phyloP scores from a whole-genome alignment of 2,329 filamentous ascomycete species.

The Tolypocladium amazonense region DNA sequence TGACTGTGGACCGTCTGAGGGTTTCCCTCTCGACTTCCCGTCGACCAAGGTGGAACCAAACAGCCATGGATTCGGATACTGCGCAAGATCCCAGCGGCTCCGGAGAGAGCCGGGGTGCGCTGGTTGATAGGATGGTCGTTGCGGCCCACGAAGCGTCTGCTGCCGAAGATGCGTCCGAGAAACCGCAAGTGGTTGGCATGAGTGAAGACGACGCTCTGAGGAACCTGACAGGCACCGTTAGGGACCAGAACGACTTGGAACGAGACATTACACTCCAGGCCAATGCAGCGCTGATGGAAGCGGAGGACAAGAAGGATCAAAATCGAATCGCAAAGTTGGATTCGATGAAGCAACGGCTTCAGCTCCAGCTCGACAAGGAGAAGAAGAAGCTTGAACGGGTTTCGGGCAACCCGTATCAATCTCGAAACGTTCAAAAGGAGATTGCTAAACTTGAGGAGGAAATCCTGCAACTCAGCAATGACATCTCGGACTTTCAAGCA shows the following conservation, averaged over 20 bases:
- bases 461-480: conserved; percentile 54
- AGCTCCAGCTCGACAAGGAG: conserved; percentile 50
- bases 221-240: conserved; percentile 56
- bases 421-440: conserved; percentile 51
- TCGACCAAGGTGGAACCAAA: not conserved
- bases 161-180: conserved; percentile 1
- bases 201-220: conserved; percentile 52
- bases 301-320: conserved; percentile 52
- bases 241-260: conserved; percentile 84
- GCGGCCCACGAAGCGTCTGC: conserved; percentile 14
- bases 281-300: conserved; percentile 46
- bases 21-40: too few relatives aligned
- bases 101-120: conserved; percentile 12
- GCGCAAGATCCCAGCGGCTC: conserved; percentile 9
- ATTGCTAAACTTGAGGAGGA: conserved; percentile 56
- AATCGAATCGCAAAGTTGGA: conserved; percentile 51
- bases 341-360: conserved; percentile 45
- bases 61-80: conserved; percentile 14
- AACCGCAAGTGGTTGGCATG: conserved; percentile 16
- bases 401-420: conserved; percentile 35
- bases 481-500: conserved; percentile 68
- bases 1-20: not conserved
- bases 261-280: conserved; percentile 65
- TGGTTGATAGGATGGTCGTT: conserved; percentile 19
- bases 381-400: conserved; percentile 34